Evolutionary conservation across 1,139 yeast genomes (phyloP), one percentile per base, ranked within the genome.

Genomic region (Candida pseudoviswanathii): DNA sequence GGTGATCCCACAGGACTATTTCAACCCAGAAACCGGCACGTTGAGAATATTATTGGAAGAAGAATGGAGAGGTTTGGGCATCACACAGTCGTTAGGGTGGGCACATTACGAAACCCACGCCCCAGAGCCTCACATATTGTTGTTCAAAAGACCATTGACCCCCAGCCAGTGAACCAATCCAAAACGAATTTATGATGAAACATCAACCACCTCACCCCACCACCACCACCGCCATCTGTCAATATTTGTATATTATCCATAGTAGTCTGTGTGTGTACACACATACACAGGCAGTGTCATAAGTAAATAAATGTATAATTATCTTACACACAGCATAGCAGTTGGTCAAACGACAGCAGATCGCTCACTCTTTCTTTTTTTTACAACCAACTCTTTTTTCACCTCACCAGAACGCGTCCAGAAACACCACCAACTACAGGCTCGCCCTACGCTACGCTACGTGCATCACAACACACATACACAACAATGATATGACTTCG

Each of bases 31-130:
- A 54, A 89, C 96, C 3, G 98, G 98, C 5, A 94, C 99, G 0
- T 78, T 95, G 58, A 84, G 97, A 58, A 89, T 95, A 49, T 75
- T 95, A 47, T 71, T 87, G 51, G 99, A 95, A 67, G 98, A 94
- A 58, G 99, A 95, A 69, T 95, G 99, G 99, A 80, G 99, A 67
- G 98, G 98, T 2, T 76, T 95, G 50, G 99, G 99, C 3, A 91
- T 95, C 61, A 95, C 99, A 8, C 99, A 94, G 68, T 89, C 96
- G 43, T 77, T 95, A 53, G 99, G 99, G 1, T 95, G 99, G 99
- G 95, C 82, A 46, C 99, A 95, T 68, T 95, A 94, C 65, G 99
- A 94, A 64, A 92, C 97, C 46, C 99, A 95, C 68, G 85, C 97
- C 0, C 99, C 99, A 33, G 99, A 95, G 67, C 99, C 99, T 27